Evolutionary conservation across 805 yeast genomes (phyloP), one percentile per base, ranked within the genome.

Genomic region (Candida sphagnicola): DNA sequence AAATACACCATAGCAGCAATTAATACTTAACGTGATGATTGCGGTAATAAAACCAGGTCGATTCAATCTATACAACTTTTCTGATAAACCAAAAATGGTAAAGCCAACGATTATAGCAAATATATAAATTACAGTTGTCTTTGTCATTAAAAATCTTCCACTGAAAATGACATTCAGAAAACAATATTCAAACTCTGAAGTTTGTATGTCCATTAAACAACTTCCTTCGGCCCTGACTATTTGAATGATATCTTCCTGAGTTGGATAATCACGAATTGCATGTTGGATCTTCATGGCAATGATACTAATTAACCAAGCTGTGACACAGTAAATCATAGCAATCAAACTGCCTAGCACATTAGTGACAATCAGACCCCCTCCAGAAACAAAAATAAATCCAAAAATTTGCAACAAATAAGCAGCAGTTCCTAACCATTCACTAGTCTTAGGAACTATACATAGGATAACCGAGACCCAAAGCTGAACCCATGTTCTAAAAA

Each of bases 361-460:
- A 12, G 41, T 25, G n/a, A 48, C 42, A 3, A 61, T 40, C 40
- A 54, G 54, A 10, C 40, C 36, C 2, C 64, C 65, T 2, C 69
- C 67, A n/a, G 57, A 29, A 15, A 49, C 46, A 3, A 38, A 39
- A 18, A 61, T 50, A 32, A 60, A 57, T 2, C 57, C 61, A 17
- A 61, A 43, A 11, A 61, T 50, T 30, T 52, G 61, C 24, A 57
- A 37, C 30, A 62, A 44, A 40, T 51, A 62, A 2, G 59, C 45
- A 3, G 61, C 64, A 15, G 35, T 37, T 4, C 67, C 67, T 0
- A 61, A 13, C 67, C 67, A 63, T 16, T 29, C 32, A 31, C 52
- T 47, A 1, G 57, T 45, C 2, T 40, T 31, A 2, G 59, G 63
- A 3, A 57, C 49, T 4, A 59, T 46, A 8, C 49, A 39, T 13